A percentile compares a stretch with the other conserved stretches of the same genome.
These are phyloP conservation scores for Leucoagaricus sp. DNA, from an alignment of 1,284 basidiomycete genomes.

Conservation along the genomic window DNA sequence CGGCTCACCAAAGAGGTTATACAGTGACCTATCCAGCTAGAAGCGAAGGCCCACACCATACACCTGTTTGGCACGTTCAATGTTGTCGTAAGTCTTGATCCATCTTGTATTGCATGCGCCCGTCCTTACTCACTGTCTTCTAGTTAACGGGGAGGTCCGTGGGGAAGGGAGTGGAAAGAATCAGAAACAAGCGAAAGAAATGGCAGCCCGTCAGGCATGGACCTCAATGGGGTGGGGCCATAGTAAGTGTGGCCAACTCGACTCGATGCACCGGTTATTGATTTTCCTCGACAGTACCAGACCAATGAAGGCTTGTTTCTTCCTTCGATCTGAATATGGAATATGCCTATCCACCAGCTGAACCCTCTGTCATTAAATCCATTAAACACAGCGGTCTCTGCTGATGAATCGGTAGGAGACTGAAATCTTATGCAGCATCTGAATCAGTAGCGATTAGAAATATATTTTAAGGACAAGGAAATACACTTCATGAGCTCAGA, in stretches of 20 bases:
- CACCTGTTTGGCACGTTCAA: conserved; percentile 53
- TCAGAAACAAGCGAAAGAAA: conserved; percentile 57
- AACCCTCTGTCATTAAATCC: neutral
- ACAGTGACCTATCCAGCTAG: conserved; percentile 43
- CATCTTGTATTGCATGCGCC: neutral
- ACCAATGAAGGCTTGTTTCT: neutral
- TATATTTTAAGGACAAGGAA: neutral
- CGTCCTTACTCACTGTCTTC: conserved; percentile 2
- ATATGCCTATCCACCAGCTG: conserved; percentile 1
- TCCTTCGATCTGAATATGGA: neutral
- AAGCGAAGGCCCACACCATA: conserved; percentile 49
- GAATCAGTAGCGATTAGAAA: neutral
- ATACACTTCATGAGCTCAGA: conserved; percentile 29
- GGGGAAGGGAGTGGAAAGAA: conserved; percentile 49
- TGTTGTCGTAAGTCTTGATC: conserved; percentile 43
- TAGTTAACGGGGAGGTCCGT: conserved; percentile 46
- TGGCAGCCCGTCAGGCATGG: conserved; percentile 54
- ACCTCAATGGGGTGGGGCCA: conserved; percentile 46
- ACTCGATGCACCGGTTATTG: conserved; percentile 20
- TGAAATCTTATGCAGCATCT: neutral
- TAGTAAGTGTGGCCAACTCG: conserved; percentile 24
- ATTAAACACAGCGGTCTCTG: neutral
- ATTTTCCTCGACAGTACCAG: conserved; percentile 16
- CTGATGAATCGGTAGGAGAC: neutral
- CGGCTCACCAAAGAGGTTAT: conserved; percentile 43